A percentile compares a stretch with the other conserved stretches of the same genome.
Conservation (phyloP, 2,329 filamentous ascomycete species). For the Fusarium concolor region DNA sequence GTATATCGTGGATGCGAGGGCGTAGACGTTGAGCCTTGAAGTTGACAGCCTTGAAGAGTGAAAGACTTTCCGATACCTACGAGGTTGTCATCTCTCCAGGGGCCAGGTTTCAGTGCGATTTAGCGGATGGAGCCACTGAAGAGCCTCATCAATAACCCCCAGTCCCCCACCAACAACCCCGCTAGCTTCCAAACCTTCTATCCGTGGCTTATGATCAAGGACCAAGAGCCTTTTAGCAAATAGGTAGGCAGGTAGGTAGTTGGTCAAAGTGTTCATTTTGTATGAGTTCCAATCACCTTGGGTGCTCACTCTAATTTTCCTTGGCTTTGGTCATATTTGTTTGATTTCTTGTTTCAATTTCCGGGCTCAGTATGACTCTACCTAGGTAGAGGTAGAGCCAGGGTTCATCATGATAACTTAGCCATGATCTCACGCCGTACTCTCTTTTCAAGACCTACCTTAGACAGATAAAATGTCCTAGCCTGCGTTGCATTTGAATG, state of each 20-base stretch:
- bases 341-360: background rate
- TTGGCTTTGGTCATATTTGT: background rate
- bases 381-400: too few relatives aligned
- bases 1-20: conserved; percentile 6
- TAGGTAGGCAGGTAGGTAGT: too few relatives aligned
- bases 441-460: background rate
- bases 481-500: too few relatives aligned
- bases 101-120: conserved; percentile 10
- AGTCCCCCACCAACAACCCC: conserved; percentile 18
- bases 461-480: background rate
- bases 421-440: background rate
- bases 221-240: background rate
- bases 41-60: background rate
- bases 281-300: background rate
- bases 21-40: background rate
- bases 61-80: background rate
- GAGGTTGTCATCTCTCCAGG: background rate
- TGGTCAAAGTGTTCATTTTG: background rate
- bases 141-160: conserved; percentile 26
- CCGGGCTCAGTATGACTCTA: background rate
- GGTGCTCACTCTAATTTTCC: background rate
- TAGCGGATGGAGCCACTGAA: conserved; percentile 34
- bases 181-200: conserved; percentile 5
- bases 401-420: background rate
- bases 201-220: background rate